These are phyloP conservation scores for Suhomyces bribrorum DNA, from an alignment of 1,139 yeast species.

Conservation along the genomic window DNA sequence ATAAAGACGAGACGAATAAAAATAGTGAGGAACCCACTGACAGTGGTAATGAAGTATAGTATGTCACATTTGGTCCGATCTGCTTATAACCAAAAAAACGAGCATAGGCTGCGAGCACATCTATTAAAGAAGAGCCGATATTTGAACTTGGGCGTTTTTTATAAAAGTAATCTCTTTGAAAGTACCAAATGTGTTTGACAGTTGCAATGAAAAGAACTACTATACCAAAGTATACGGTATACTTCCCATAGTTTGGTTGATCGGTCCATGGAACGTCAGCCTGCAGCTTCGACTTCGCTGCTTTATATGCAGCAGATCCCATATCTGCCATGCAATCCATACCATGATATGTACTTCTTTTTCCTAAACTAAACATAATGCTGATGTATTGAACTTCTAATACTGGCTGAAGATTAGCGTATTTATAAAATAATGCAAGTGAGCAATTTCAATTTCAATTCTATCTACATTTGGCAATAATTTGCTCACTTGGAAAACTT, in stretches of 20 bases:
- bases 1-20: constrained; percentile 42
- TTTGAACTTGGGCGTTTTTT: constrained; percentile 15
- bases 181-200: constrained; percentile 41
- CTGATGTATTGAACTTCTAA: not conserved
- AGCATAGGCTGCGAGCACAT: constrained; percentile 39
- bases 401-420: not conserved
- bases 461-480: not conserved
- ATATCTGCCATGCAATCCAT: constrained; percentile 49
- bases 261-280: constrained; percentile 39
- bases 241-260: constrained; percentile 45
- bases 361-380: not conserved
- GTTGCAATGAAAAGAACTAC: constrained; percentile 39
- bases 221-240: constrained; percentile 47
- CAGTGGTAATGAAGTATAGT: constrained; percentile 50
- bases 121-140: constrained; percentile 19
- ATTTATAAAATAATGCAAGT: not conserved
- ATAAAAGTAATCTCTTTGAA: constrained; percentile 35
- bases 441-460: not conserved
- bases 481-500: too few relatives aligned
- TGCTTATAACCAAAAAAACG: constrained; percentile 54
- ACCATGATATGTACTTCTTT: constrained; percentile 26
- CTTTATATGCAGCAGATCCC: constrained; percentile 28
- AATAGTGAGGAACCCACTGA: constrained; percentile 51
- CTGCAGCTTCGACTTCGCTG: constrained; percentile 35
- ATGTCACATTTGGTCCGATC: constrained; percentile 38